Base-by-base conservation (phyloP, 1,139 yeast species). In the Candida neerlandica region DNA sequence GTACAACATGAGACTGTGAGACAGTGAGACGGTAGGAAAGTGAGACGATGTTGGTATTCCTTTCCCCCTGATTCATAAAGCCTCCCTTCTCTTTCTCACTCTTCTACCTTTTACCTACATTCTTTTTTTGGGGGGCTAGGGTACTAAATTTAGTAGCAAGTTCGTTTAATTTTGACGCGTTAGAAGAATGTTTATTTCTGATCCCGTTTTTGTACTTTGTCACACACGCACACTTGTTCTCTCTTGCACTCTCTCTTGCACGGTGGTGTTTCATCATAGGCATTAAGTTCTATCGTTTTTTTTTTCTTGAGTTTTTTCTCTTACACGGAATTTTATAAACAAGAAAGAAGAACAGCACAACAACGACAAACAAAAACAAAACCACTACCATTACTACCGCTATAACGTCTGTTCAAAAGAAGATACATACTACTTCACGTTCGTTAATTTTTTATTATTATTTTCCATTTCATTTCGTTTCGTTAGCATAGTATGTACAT, bases 131-230 rank as follows among this genome's bases (percentile, higher is more conserved):
- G n/a, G n/a, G n/a, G n/a, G n/a, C n/a, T n/a, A n/a, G n/a, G 41
- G 16, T 37, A 16, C 30, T 37, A 37, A 37, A 37, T 12, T 37
- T 37, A 37, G 40, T 19, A 37, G 14, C 26, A 15, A 3, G 15
- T 33, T 16, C 37, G 19, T 33, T 15, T 29, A 14, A 9, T 10
- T 6, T 12, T 18, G 23, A 35, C 40, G 40, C 40, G 40, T 35
- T 14, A 35, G 40, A 35, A 35, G 40, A 35, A 35, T 35, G 40
- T 35, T 35, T 35, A 19, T 35, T 12, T 35, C 6, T 11, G n/a
- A 15, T 32, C 11, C 37, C 5, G 21, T 35, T 23, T 6, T 23
- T 4, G n/a, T n/a, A n/a, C n/a, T n/a, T n/a, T n/a, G n/a, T n/a
- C n/a, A n/a, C n/a, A n/a, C n/a, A n/a, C n/a, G n/a, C n/a, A n/a